Conservation (phyloP, 306 rosid genomes). For the Vicia villosa region DNA sequence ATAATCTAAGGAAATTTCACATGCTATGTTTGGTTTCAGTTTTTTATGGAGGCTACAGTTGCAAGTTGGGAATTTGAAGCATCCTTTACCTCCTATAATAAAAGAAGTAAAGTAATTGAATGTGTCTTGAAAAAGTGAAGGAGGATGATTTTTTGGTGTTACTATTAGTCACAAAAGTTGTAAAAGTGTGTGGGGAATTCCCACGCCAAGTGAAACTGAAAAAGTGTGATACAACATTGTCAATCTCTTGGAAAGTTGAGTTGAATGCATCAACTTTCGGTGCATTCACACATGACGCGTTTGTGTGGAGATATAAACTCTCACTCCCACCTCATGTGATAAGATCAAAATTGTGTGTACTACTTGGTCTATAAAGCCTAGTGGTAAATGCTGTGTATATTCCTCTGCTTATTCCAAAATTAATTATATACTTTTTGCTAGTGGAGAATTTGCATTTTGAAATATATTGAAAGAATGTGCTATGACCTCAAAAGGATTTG, state of each 20-base stretch:
- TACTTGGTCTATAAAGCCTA: conserved; percentile 21
- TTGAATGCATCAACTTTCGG: conserved; percentile 7
- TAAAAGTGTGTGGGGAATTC: background rate
- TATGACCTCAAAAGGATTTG: conserved; percentile 22
- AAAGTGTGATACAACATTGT: background rate
- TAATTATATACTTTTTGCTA: conserved; percentile 21
- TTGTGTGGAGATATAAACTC: no score
- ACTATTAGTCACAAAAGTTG: background rate
- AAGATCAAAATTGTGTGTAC: conserved; percentile 25
- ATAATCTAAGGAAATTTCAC: conserved; percentile 4
- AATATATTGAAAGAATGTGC: background rate
- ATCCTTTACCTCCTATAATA: background rate
- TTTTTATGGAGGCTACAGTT: background rate
- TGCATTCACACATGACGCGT: conserved; percentile 14
- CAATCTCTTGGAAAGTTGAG: no score
- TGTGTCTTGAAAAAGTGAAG: background rate
- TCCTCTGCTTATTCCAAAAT: background rate
- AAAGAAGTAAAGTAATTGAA: background rate
- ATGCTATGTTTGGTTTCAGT: background rate
- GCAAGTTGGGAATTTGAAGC: background rate
- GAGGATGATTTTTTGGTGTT: background rate
- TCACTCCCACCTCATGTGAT: background rate
- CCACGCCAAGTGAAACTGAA: conserved; percentile 16
- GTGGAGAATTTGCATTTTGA: conserved; percentile 36
- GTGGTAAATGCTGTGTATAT: background rate